These are phyloP conservation scores for Medicago arabica DNA, from an alignment of 306 rosid genomes.

Conservation along the genomic window DNA sequence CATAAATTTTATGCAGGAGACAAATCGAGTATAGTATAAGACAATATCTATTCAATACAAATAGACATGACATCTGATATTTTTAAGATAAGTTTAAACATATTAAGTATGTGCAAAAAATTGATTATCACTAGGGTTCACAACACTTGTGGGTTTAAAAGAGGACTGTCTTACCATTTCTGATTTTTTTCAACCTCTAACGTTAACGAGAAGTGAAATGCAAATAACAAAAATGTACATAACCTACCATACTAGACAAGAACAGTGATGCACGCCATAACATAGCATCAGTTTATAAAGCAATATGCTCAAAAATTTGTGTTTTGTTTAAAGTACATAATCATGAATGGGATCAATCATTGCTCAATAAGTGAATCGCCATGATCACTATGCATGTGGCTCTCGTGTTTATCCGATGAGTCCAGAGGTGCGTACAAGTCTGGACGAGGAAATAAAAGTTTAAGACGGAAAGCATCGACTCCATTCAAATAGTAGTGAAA, in stretches of 20 bases:
- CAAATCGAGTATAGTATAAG: too few species aligned
- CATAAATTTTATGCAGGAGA: too few species aligned
- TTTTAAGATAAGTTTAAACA: not conserved
- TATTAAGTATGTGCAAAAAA: not conserved
- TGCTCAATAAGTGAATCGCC: conserved; percentile 31
- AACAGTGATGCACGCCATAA: not conserved
- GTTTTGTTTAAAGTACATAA: conserved; percentile 11
- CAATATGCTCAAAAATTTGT: conserved; percentile 22
- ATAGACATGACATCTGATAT: not conserved
- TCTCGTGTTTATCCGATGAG: conserved; percentile 35
- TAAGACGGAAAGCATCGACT: conserved; percentile 95
- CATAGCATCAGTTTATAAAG: not conserved
- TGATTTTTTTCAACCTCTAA: not conserved
- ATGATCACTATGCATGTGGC: conserved; percentile 39
- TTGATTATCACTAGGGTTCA: not conserved
- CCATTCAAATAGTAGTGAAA: conserved; percentile 97
- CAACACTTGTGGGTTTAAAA: not conserved
- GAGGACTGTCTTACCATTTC: not conserved
- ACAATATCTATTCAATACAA: not conserved
- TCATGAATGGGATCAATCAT: conserved; percentile 38
- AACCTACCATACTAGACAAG: conserved; percentile 1
- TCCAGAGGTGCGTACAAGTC: conserved; percentile 50
- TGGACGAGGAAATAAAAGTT: conserved; percentile 71
- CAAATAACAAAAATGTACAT: not conserved
- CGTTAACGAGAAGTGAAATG: not conserved